These are phyloP conservation scores for Colletotrichum musae DNA, from an alignment of 2,329 filamentous ascomycete species.

Conservation along the genomic window DNA sequence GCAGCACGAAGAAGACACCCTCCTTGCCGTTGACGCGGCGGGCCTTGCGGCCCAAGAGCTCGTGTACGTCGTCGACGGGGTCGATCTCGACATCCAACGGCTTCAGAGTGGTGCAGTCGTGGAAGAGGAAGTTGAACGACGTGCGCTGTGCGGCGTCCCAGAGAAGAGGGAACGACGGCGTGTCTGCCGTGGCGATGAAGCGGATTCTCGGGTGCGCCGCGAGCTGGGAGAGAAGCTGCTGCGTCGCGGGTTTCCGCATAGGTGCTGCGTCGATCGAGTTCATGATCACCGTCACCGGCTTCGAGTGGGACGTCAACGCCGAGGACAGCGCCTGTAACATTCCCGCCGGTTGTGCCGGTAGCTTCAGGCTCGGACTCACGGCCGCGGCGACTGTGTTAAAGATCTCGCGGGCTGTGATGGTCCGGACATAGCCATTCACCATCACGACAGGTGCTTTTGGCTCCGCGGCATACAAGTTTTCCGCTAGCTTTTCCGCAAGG, in stretches of 20 bases:
- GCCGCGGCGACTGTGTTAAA: constrained; percentile 78
- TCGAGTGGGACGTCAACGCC: constrained; percentile 67
- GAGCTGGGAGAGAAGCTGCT: constrained; percentile 82
- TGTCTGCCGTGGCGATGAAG: constrained; percentile 87
- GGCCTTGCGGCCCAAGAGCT: constrained; percentile 85
- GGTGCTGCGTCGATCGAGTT: constrained; percentile 89
- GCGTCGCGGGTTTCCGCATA: constrained; percentile 79
- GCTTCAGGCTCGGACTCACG: constrained; percentile 64
- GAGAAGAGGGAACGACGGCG: constrained; percentile 86
- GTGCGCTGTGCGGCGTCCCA: constrained; percentile 92
- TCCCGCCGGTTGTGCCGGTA: constrained; percentile 74
- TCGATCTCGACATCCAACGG: constrained; percentile 81
- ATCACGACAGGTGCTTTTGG: constrained; percentile 78
- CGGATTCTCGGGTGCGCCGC: constrained; percentile 80
- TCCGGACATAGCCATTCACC: constrained; percentile 86
- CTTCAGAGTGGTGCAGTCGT: constrained; percentile 93
- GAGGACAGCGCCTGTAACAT: constrained; percentile 78
- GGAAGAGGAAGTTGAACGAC: constrained; percentile 88
- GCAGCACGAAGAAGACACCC: constrained; percentile 91
- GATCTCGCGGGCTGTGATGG: constrained; percentile 77
- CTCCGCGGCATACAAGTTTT: constrained; percentile 71
- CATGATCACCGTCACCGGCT: constrained; percentile 76
- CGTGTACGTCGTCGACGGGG: constrained; percentile 91
- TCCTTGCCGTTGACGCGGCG: constrained; percentile 89
- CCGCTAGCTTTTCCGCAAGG: constrained; percentile 82